Conservation (phyloP, 768 basidiomycete genomes). For the Pisolithus sp. region DNA sequence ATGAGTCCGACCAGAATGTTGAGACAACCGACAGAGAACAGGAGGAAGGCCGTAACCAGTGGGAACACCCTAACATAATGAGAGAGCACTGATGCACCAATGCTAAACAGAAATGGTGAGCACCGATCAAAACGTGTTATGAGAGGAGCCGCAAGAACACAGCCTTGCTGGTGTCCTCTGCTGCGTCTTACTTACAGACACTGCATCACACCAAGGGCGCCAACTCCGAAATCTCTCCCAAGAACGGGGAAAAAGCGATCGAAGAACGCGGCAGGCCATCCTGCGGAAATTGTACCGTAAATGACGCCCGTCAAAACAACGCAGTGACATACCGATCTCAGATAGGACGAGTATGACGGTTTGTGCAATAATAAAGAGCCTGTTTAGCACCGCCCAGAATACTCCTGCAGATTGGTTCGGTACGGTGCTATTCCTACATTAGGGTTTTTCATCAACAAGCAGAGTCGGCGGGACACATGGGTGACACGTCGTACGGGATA, state of each 20-base stretch:
- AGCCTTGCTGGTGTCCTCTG: background rate
- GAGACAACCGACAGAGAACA: slow-evolving; percentile 76
- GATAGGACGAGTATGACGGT: slow-evolving; percentile 59
- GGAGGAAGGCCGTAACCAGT: slow-evolving; percentile 80
- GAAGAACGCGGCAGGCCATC: slow-evolving; percentile 76
- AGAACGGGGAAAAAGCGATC: slow-evolving; percentile 87
- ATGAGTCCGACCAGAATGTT: slow-evolving; percentile 79
- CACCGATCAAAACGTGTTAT: too few species aligned
- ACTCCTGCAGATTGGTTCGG: slow-evolving; percentile 89
- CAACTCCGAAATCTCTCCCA: slow-evolving; percentile 80
- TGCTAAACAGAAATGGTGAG: slow-evolving; percentile 27
- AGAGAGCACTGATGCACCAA: slow-evolving; percentile 65
- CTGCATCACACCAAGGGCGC: slow-evolving; percentile 84
- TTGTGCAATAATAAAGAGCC: slow-evolving; percentile 81
- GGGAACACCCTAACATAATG: slow-evolving; percentile 80
- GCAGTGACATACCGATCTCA: slow-evolving; percentile 31
- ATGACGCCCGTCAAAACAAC: too few species aligned
- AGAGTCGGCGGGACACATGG: background rate
- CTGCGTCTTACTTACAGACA: slow-evolving; percentile 49
- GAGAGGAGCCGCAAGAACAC: background rate
- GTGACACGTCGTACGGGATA: slow-evolving; percentile 51
- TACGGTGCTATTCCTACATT: slow-evolving; percentile 65
- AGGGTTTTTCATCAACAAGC: background rate
- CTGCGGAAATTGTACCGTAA: slow-evolving; percentile 11
- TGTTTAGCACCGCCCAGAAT: slow-evolving; percentile 86